Evolutionary conservation across 176 grass and related monocot genomes (phyloP), one percentile per base, ranked within the genome.

Genomic region (Miscanthus lutarioriparius): DNA sequence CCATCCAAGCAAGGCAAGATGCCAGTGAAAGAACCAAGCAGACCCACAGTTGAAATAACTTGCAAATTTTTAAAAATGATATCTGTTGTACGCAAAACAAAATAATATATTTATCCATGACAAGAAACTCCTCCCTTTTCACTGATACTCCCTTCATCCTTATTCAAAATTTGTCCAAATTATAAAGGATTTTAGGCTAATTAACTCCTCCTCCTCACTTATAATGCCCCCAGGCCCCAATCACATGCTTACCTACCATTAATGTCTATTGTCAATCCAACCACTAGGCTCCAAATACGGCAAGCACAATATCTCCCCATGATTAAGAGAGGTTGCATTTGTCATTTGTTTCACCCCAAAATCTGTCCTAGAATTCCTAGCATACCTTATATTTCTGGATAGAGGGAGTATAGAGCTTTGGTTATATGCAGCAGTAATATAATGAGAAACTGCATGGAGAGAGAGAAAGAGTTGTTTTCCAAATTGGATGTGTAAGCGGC

Each of bases 41-140:
- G 3, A 37, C 36, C 36, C 36, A 30, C 33, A 7, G 17, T 49
- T 17, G 32, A 81, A 89, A 76, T 14, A 40, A 53, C 20, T 41
- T 71, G 35, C 33, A n/a, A 45, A 38, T 69, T 80, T 63, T 17
- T 13, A 71, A 76, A 76, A 35, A 41, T 44, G 44, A 19, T 84
- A 32, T 76, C 20, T 77, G 17, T 27, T 41, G 9, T 10, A 8
- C 69, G 33, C 12, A 40, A 58, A 54, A 81, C 13, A 68, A 63
- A 81, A 63, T 64, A 23, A 69, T 68, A 85, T 85, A 35, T 53
- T 76, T 86, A 82, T 48, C 53, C 67, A 54, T 39, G 40, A 72
- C 7, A 28, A 36, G 38, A 82, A 62, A 10, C 43, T 15, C 23
- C 32, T 28, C 27, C 22, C 19, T 67, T 61, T 84, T 63, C 11